A percentile compares a stretch with the other conserved stretches of the same genome.
Conservation (phyloP, 306 rosid species). For the Trichosanthes cucumerina region DNA sequence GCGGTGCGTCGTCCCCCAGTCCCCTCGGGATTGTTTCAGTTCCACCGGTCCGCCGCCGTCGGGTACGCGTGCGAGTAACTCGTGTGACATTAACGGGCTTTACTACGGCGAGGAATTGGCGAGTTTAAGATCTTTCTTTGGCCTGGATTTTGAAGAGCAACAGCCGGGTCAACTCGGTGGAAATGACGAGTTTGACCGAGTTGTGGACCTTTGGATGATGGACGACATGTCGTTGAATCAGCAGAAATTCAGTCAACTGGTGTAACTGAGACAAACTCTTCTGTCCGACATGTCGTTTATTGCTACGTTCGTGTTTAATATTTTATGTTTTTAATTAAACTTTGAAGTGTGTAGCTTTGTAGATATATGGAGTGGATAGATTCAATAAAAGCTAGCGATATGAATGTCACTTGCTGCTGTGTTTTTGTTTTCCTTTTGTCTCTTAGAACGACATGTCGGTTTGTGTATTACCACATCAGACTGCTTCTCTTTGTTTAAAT, state of each 20-base stretch:
- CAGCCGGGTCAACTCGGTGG: conserved; percentile 10
- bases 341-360: not conserved
- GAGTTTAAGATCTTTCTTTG: conserved; percentile 49
- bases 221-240: conserved; percentile 38
- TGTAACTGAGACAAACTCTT: not conserved
- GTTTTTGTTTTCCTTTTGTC: not conserved
- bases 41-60: conserved; percentile 1
- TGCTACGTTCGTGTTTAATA: not conserved
- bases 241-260: conserved; percentile 7
- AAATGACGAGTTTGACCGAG: conserved; percentile 5
- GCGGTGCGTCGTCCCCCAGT: conserved; percentile 25
- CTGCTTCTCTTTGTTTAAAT: not conserved
- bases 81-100: not conserved
- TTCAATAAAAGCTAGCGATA: not conserved
- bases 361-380: not conserved
- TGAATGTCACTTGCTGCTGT: not conserved
- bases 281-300: not conserved
- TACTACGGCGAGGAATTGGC: conserved; percentile 7
- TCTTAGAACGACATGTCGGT: conserved; percentile 3
- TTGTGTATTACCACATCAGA: not conserved
- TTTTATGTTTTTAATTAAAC: not conserved
- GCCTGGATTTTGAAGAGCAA: conserved; percentile 28
- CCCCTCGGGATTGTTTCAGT: not conserved
- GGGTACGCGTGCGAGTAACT: not conserved
- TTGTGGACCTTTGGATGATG: conserved; percentile 43